phyloP scores from a whole-genome alignment of 2,329 filamentous ascomycete species.

The Diplodia sapinea region DNA sequence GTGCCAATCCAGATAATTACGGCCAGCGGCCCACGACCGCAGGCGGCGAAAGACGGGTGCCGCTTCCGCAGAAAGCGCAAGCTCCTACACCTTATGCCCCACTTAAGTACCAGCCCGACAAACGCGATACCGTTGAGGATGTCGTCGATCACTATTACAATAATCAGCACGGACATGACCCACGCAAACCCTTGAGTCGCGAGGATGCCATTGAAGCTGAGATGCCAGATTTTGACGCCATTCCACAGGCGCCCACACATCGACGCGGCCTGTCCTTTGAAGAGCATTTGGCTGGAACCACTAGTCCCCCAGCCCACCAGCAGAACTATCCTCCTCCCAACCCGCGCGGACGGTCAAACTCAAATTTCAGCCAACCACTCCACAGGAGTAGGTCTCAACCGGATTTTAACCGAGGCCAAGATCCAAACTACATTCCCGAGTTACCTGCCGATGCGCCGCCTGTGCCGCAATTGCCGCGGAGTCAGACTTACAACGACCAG shows the following conservation, averaged over 20 bases:
- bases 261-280: conserved; percentile 35
- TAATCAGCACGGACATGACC: conserved; percentile 33
- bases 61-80: conserved; percentile 2
- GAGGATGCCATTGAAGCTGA: conserved; percentile 58
- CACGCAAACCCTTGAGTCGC: conserved; percentile 37
- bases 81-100: conserved; percentile 19
- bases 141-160: conserved; percentile 57
- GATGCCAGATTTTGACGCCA: conserved; percentile 68
- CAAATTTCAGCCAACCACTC: conserved; percentile 45
- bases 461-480: conserved; percentile 56
- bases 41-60: conserved; percentile 34
- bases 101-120: conserved; percentile 35
- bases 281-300: conserved; percentile 33
- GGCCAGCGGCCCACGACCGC: conserved; percentile 47
- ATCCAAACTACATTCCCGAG: conserved; percentile 64
- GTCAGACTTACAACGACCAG: conserved; percentile 45
- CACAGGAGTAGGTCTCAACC: conserved; percentile 71
- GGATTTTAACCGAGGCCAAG: conserved; percentile 55
- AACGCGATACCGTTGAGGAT: conserved; percentile 51
- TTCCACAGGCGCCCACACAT: conserved; percentile 33
- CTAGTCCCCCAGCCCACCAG: conserved; percentile 31
- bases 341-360: conserved; percentile 16
- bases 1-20: conserved; percentile 44
- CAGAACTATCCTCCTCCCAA: conserved; percentile 23
- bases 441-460: conserved; percentile 68